Evolutionary conservation across 2,329 filamentous ascomycete genomes (phyloP).

Genomic region (Eutypella sp.): DNA sequence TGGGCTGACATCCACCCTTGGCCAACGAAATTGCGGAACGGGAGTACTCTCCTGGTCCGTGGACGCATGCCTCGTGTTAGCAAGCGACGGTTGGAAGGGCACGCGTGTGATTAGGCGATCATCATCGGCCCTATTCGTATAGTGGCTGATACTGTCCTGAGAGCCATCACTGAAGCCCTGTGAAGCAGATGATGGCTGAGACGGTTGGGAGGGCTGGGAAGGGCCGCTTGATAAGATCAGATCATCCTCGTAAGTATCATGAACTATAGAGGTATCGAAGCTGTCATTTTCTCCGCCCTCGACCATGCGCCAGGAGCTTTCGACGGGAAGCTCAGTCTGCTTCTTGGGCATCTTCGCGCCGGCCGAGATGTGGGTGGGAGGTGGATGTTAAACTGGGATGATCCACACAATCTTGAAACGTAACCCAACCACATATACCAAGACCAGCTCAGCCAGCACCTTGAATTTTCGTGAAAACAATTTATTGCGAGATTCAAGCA

Average conservation of each 20-base stretch:
- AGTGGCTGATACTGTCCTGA: conserved; percentile 53
- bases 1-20: conserved; percentile 37
- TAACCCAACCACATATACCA: too few species aligned
- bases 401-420: too few species aligned
- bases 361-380: too few species aligned
- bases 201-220: too few species aligned
- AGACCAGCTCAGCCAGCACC: too few species aligned
- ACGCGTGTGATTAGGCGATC: conserved; percentile 50
- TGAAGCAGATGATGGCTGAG: conserved; percentile 39
- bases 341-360: conserved; percentile 15
- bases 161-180: conserved; percentile 40
- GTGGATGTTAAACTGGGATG: too few species aligned
- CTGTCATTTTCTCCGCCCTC: conserved; percentile 56
- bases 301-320: conserved; percentile 57
- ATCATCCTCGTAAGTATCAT: conserved; percentile 38
- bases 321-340: conserved; percentile 33
- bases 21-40: conserved; percentile 51
- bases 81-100: conserved; percentile 50
- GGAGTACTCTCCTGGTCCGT: conserved; percentile 33
- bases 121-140: conserved; percentile 48
- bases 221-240: conserved; percentile 38
- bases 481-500: too few species aligned
- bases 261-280: conserved; percentile 52
- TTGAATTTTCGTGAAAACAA: too few species aligned
- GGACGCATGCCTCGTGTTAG: conserved; percentile 21